phyloP scores from a whole-genome alignment of 2,329 filamentous ascomycete genomes.

The Metarhizium robertsii region DNA sequence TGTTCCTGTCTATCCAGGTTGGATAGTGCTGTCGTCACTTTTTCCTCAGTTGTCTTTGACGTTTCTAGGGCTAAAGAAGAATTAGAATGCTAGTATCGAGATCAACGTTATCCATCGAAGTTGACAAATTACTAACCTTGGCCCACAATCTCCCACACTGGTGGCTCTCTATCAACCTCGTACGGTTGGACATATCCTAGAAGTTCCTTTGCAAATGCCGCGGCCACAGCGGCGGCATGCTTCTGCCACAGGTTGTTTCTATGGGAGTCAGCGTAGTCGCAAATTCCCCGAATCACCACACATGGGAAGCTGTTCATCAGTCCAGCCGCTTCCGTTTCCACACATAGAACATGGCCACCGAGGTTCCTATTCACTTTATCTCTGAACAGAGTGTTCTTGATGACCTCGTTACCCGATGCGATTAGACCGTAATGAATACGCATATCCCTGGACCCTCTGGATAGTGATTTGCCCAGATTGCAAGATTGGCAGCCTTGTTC shows the following conservation, averaged over 20 bases:
- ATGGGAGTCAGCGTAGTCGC: slow-evolving; percentile 25
- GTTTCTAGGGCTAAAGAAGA: not conserved
- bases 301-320: slow-evolving; percentile 20
- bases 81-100: no score
- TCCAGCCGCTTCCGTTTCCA: slow-evolving; percentile 21
- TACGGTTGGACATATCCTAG: slow-evolving; percentile 8
- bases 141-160: slow-evolving; percentile 3
- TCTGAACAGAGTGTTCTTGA: not conserved
- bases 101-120: no score
- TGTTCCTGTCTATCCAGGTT: not conserved
- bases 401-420: not conserved
- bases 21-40: not conserved
- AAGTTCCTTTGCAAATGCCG: slow-evolving; percentile 19
- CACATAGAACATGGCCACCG: not conserved
- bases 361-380: slow-evolving; percentile 14
- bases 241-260: slow-evolving; percentile 21
- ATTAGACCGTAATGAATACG: not conserved
- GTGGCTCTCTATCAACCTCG: slow-evolving; percentile 8
- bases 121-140: not conserved
- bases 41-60: not conserved
- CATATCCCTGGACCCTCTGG: not conserved
- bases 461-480: not conserved
- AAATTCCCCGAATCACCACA: slow-evolving; percentile 24
- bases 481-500: not conserved
- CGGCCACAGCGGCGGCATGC: slow-evolving; percentile 19